These are phyloP conservation scores for Musa beccarii DNA, from an alignment of 176 grass and related monocot species.

Conservation along the genomic window DNA sequence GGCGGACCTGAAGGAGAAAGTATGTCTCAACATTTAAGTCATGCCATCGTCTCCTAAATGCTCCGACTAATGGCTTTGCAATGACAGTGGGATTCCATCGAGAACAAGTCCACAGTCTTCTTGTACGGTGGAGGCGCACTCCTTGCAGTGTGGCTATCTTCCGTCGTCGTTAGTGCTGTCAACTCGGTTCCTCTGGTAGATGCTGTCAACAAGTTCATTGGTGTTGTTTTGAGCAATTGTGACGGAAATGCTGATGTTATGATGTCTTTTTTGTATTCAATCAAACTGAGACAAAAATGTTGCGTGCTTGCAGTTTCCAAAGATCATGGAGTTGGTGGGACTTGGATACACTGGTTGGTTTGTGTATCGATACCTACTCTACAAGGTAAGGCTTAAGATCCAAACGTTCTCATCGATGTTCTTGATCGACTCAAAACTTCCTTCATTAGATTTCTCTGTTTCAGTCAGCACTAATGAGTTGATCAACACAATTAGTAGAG, in stretches of 20 bases:
- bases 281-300: no score
- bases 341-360: constrained; percentile 98
- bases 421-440: not conserved
- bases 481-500: not conserved
- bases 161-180: constrained; percentile 70
- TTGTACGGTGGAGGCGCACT: constrained; percentile 82
- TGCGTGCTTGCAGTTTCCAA: constrained; percentile 55
- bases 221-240: not conserved
- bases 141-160: constrained; percentile 76
- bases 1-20: constrained; percentile 78
- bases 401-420: not conserved
- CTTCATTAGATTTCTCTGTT: not conserved
- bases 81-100: constrained; percentile 77
- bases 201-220: not conserved
- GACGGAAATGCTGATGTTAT: no score
- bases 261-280: no score
- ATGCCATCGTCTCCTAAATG: not conserved
- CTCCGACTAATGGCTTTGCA: not conserved
- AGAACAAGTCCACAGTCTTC: constrained; percentile 91
- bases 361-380: constrained; percentile 95
- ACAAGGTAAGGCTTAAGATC: constrained; percentile 50
- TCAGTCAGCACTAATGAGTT: not conserved
- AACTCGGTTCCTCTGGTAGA: constrained; percentile 95
- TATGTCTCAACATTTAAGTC: constrained; percentile 15
- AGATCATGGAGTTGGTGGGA: constrained; percentile 86